Conservation (phyloP, 495 filamentous ascomycete species). For the Aspergillus panamensis region DNA sequence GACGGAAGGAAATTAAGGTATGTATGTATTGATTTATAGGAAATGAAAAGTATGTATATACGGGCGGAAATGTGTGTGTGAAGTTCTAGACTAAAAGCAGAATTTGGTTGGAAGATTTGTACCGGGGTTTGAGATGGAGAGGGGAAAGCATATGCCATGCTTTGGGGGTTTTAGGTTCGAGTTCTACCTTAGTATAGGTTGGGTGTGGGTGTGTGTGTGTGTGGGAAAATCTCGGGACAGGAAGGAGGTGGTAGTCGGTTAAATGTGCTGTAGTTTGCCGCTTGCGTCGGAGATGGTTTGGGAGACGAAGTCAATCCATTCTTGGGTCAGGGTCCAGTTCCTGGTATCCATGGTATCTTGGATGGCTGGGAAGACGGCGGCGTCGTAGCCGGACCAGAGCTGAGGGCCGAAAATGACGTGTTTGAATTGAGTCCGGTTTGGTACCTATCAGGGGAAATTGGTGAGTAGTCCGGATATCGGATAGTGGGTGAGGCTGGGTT, state of each 20-base stretch:
- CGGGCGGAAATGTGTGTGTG: not conserved
- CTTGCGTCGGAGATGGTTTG: conserved; percentile 63
- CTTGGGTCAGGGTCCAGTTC: conserved; percentile 67
- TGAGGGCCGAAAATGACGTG: conserved; percentile 87
- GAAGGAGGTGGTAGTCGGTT: conserved; percentile 15
- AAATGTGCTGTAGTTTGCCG: conserved; percentile 50
- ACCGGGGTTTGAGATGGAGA: too few species aligned
- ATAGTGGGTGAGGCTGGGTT: not conserved
- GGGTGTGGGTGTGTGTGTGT: too few species aligned
- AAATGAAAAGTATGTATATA: not conserved
- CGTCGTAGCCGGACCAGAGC: conserved; percentile 71
- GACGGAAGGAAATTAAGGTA: not conserved
- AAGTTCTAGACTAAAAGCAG: not conserved
- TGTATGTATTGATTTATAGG: not conserved
- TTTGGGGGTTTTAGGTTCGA: not conserved
- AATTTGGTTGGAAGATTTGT: too few species aligned
- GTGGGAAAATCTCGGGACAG: too few species aligned
- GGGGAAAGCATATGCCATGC: too few species aligned
- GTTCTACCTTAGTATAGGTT: too few species aligned
- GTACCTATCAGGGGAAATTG: conserved; percentile 53
- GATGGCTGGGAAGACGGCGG: conserved; percentile 78
- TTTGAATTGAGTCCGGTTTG: conserved; percentile 89
- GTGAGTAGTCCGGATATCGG: conserved; percentile 12
- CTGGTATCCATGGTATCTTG: conserved; percentile 71
- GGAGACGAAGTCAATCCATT: conserved; percentile 69